phyloP scores from a whole-genome alignment of 2,329 filamentous ascomycete species.

The Clonostachys chloroleuca region DNA sequence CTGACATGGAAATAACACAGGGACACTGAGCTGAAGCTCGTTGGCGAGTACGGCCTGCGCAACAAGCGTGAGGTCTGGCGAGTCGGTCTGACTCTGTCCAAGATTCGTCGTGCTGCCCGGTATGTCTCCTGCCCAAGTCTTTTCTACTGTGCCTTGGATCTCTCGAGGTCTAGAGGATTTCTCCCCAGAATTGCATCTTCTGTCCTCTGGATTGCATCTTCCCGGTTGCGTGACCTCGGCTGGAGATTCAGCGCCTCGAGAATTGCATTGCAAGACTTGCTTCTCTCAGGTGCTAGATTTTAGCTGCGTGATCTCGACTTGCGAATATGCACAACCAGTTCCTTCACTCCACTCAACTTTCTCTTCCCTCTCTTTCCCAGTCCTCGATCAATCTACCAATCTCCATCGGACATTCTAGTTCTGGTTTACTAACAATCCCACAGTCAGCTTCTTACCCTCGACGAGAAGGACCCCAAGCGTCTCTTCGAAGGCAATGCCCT shows the following conservation, averaged over 20 bases:
- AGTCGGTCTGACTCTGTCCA: constrained; percentile 98
- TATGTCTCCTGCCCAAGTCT: constrained; percentile 36
- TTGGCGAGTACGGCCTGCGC: constrained; percentile 99
- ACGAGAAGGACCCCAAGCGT: constrained; percentile 99
- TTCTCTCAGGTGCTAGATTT: background rate
- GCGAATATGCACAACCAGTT: background rate
- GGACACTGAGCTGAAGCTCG: constrained; percentile 99
- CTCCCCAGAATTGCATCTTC: too few relatives aligned
- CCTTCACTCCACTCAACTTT: background rate
- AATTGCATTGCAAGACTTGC: too few relatives aligned
- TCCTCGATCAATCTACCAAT: too few relatives aligned
- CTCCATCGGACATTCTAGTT: too few relatives aligned
- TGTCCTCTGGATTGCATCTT: too few relatives aligned
- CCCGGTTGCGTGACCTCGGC: too few relatives aligned
- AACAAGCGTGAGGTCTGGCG: constrained; percentile 99
- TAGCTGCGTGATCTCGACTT: background rate
- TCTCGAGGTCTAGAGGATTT: too few relatives aligned
- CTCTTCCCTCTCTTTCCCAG: too few relatives aligned
- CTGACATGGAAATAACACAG: constrained; percentile 64
- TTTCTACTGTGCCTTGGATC: background rate
- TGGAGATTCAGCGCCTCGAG: too few relatives aligned
- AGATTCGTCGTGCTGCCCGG: constrained; percentile 99
- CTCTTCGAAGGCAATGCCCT: constrained; percentile 99
- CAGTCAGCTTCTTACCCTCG: constrained; percentile 99
- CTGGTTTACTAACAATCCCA: background rate